These are phyloP conservation scores for Penicillium flavigenum DNA, from an alignment of 495 filamentous ascomycete genomes.

Conservation along the genomic window DNA sequence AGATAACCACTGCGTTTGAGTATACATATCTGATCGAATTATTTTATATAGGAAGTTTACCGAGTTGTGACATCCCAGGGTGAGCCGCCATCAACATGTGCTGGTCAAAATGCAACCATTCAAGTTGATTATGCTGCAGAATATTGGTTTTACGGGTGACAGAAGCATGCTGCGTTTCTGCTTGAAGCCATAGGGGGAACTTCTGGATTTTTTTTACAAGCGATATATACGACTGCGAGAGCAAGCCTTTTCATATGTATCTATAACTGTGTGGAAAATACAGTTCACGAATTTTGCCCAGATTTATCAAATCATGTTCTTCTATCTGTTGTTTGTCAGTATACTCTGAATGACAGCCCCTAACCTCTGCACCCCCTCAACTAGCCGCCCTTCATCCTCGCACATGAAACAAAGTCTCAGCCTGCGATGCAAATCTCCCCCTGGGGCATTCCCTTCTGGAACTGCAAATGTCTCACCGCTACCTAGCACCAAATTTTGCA, in stretches of 20 bases:
- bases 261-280: background rate
- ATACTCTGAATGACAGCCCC: conserved; percentile 21
- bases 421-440: conserved; percentile 36
- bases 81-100: conserved; percentile 47
- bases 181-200: background rate
- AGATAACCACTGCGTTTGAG: background rate
- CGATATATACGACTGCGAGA: background rate
- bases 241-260: background rate
- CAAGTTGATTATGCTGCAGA: conserved; percentile 64
- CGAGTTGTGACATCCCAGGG: conserved; percentile 70
- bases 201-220: background rate
- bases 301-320: background rate
- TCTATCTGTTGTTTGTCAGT: background rate
- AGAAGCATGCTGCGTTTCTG: background rate
- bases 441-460: conserved; percentile 38
- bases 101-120: conserved; percentile 35
- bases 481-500: conserved; percentile 56
- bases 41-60: conserved; percentile 53
- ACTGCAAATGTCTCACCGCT: conserved; percentile 60
- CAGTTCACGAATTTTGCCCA: background rate
- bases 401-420: conserved; percentile 62
- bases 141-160: conserved; percentile 66
- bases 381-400: conserved; percentile 59
- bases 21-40: conserved; percentile 19
- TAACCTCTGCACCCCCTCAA: conserved; percentile 56